Base-by-base conservation (phyloP, 1,139 yeast genomes). In the Yamadazyma trypodendri region DNA sequence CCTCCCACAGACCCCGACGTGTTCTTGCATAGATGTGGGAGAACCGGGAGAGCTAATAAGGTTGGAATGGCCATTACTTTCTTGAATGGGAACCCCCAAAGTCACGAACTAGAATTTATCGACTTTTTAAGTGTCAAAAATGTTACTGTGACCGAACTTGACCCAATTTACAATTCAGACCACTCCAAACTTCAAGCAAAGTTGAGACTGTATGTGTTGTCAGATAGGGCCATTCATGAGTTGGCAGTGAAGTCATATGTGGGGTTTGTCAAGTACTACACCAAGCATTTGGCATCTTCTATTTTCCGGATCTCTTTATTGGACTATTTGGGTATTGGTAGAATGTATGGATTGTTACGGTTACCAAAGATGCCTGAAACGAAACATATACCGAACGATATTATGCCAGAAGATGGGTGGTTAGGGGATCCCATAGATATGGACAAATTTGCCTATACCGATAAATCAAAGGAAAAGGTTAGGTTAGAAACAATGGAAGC, bases 291-390 rank as follows among this genome's bases (percentile, higher is more conserved):
- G n/a, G 96, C 97, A 0, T 72, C 84, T 9, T 89, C 97, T 0
- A 92, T 94, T 25, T 94, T 94, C 65, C 71, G 98, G 44, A 53
- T 86, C 15, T 75, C 77, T 32, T 65, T 79, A 8, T 62, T 94
- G 42, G 95, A 90, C 56, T 83, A 85, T 50, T 58, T 82, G 21
- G 85, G 83, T 0, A 47, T 84, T 11, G 96, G 95, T 1, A 75
- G 70, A 46, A 72, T 85, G 65, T 89, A 85, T 60, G 96, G 96
- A 1, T 62, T 94, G 11, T 62, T 87, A 34, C 72, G 97, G 49
- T 63, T 92, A 38, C 99, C 99, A 6, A 79, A 81, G 50, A 94
- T 94, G 97, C 98, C 98, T 0, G 99, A 94, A 57, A 70, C 87
- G 18, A 71, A 66, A 41, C 69, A 72, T 50, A 65, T 84, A 2